Conservation (phyloP, 179 eudicot genomes). For the Patellifolia procumbens region DNA sequence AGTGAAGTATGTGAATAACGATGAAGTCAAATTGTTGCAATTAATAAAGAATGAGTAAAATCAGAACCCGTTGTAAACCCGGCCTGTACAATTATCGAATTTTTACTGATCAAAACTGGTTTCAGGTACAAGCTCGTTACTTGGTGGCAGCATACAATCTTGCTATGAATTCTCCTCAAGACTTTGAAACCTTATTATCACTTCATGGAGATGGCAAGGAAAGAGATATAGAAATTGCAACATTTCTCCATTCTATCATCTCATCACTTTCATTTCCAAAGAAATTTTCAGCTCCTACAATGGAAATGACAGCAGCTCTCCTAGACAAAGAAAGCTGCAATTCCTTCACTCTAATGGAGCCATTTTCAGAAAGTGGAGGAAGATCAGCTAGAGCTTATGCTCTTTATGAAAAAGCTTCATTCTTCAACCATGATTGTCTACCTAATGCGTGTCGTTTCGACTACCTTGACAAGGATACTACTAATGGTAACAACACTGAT, state of each 20-base stretch:
- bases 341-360: constrained; percentile 86
- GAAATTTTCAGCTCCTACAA: constrained; percentile 31
- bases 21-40: too few relatives aligned
- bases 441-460: constrained; percentile 93
- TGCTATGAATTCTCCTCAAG: constrained; percentile 46
- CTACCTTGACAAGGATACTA: constrained; percentile 51
- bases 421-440: constrained; percentile 86
- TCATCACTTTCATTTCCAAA: constrained; percentile 42
- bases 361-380: constrained; percentile 34
- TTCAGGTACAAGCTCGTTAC: constrained; percentile 56
- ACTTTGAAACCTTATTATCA: constrained; percentile 49
- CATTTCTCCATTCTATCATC: constrained; percentile 55
- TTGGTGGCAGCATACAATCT: constrained; percentile 69
- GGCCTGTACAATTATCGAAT: not conserved
- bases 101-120: not conserved
- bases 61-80: not conserved
- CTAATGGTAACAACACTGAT: constrained; percentile 45
- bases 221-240: constrained; percentile 24
- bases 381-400: constrained; percentile 83
- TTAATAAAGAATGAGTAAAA: too few relatives aligned
- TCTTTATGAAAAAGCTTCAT: constrained; percentile 71
- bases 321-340: constrained; percentile 73
- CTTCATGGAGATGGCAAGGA: constrained; percentile 55
- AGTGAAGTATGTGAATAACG: too few relatives aligned
- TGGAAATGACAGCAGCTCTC: constrained; percentile 51